Base-by-base conservation (phyloP, 805 yeast species). In the Saccharomyces mikatae region DNA sequence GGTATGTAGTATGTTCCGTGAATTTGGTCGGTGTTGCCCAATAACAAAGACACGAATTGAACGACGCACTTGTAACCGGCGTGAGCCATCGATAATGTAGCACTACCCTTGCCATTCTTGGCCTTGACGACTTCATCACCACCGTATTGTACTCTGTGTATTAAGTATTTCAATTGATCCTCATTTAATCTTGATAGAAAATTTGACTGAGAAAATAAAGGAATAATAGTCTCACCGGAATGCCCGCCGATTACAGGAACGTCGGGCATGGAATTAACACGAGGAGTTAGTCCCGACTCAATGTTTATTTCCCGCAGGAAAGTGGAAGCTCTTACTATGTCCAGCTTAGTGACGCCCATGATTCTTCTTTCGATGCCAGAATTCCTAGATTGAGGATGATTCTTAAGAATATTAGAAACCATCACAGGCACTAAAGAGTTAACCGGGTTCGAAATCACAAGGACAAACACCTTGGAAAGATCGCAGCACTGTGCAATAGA, bases 51-150 rank as follows among this genome's bases (percentile, higher is more conserved):
- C 27, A 71, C 58, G 51, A 76, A 65, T 29, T 67, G 70, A 64
- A 81, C 84, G 30, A 90, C 87, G 69, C 89, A 86, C 62, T 84
- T 80, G 76, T 80, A 88, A 36, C 96, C 97, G 36, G 97, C 96
- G 64, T 84, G 86, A 9, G 97, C 97, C 97, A 91, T 92, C 30
- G 96, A 87, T 61, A 91, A 78, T 41, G 98, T 91, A 54, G 97
- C 97, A 50, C 96, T 88, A 46, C 97, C 97, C 52, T 84, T 84
- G 60, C 97, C 97, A 64, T 88, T 86, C 77, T 91, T 91, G 54
- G 97, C 97, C 75, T 87, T 78, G 60, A 91, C 98, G 49, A 91
- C 96, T 74, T 92, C 97, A 70, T 91, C 98, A 69, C 98, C 98
- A 58, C 96, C 96, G 64, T 86, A 90, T 76, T 91, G 97, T 62